Evolutionary conservation across 768 basidiomycete species (phyloP).

Genomic region (Tulasnella sp.): DNA sequence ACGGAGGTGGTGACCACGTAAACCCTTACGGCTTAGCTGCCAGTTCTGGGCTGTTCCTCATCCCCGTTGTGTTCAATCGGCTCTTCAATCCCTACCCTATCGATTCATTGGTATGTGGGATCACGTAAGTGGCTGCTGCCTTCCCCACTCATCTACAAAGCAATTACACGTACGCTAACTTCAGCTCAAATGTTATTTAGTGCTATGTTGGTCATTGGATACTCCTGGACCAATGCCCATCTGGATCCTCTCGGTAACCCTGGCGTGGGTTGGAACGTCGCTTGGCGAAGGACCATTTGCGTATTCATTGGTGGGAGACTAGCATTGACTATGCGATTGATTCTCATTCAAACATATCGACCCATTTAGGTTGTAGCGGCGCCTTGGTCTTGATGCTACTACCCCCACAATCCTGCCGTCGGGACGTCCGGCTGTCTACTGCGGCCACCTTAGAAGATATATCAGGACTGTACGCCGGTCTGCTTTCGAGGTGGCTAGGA

Average conservation of each 20-base stretch:
- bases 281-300: conserved; percentile 41
- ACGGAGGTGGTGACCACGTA: conserved; percentile 33
- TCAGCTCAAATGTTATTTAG: conserved; percentile 32
- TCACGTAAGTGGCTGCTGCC: conserved; percentile 23
- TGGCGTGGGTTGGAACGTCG: conserved; percentile 42
- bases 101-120: conserved; percentile 30
- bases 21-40: conserved; percentile 45
- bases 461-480: conserved; percentile 33
- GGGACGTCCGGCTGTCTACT: conserved; percentile 35
- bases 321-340: no score
- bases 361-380: conserved; percentile 41
- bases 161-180: background rate
- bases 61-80: conserved; percentile 40
- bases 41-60: conserved; percentile 35
- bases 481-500: conserved; percentile 35
- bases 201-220: conserved; percentile 39
- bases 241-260: conserved; percentile 34
- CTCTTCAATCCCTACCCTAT: conserved; percentile 35
- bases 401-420: conserved; percentile 40
- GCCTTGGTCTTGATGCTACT: conserved; percentile 45
- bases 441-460: conserved; percentile 35
- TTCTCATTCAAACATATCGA: background rate
- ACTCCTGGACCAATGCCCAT: conserved; percentile 48
- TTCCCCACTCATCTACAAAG: background rate
- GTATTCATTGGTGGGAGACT: conserved; percentile 41